phyloP scores from a whole-genome alignment of 441 rosid genomes.

The Raphanus hybrid region DNA sequence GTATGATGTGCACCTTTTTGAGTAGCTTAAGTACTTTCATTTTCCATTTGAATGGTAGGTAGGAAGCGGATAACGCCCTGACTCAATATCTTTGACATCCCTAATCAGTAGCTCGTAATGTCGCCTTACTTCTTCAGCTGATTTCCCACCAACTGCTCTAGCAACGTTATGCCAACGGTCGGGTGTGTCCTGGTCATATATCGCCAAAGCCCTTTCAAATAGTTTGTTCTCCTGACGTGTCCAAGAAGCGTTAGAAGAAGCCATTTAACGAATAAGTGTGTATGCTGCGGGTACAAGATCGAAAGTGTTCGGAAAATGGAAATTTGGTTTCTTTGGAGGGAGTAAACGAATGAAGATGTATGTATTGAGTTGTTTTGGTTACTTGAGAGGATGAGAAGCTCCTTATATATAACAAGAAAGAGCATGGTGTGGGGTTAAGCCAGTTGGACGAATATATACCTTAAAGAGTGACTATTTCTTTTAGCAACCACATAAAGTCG shows the following conservation, averaged over 20 bases:
- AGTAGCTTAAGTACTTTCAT: slow-evolving; percentile 26
- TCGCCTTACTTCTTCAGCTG: slow-evolving; percentile 63
- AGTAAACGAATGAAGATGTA: slow-evolving; percentile 32
- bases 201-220: slow-evolving; percentile 66
- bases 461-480: slow-evolving; percentile 52
- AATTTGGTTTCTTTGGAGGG: slow-evolving; percentile 13
- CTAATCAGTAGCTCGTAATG: slow-evolving; percentile 61
- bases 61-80: slow-evolving; percentile 61
- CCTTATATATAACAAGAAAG: slow-evolving; percentile 62
- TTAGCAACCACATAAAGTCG: slow-evolving; percentile 55
- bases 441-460: slow-evolving; percentile 72
- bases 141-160: slow-evolving; percentile 62
- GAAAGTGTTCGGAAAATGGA: background rate
- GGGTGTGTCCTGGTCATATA: slow-evolving; percentile 63
- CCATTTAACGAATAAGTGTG: slow-evolving; percentile 43
- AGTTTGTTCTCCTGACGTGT: slow-evolving; percentile 61
- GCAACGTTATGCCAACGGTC: slow-evolving; percentile 76
- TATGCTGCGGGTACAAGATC: background rate
- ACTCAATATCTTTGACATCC: slow-evolving; percentile 68
- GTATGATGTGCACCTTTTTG: slow-evolving; percentile 18
- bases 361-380: slow-evolving; percentile 43
- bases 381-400: slow-evolving; percentile 41
- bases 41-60: slow-evolving; percentile 51
- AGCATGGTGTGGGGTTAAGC: slow-evolving; percentile 59
- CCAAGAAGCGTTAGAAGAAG: slow-evolving; percentile 62